Evolutionary conservation across 176 grass and related monocot genomes (phyloP).

Genomic region (Guadua angustifolia): DNA sequence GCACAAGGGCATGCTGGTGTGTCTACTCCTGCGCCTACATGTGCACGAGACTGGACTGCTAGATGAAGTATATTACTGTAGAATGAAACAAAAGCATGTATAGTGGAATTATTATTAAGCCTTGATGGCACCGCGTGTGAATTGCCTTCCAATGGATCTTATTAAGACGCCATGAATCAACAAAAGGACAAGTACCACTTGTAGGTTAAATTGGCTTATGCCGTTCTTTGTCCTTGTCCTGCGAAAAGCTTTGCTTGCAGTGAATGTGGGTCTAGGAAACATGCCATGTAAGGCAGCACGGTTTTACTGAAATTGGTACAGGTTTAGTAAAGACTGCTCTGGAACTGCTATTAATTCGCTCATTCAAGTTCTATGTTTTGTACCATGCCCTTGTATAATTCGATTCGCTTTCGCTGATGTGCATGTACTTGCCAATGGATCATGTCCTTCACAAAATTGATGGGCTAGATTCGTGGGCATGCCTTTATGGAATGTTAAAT

Average conservation of each 20-base stretch:
- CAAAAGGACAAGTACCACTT: background rate
- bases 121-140: background rate
- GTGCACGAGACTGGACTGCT: background rate
- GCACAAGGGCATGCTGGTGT: background rate
- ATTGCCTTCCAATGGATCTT: background rate
- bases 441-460: conserved; percentile 4
- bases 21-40: background rate
- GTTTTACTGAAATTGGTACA: conserved; percentile 5
- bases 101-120: background rate
- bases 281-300: background rate
- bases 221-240: background rate
- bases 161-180: background rate
- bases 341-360: background rate
- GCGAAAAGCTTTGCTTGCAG: background rate
- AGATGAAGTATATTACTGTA: background rate
- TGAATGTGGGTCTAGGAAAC: background rate
- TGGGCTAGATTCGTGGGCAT: background rate
- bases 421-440: background rate
- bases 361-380: background rate
- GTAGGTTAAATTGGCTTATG: background rate
- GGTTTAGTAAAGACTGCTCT: background rate
- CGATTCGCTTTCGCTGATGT: background rate
- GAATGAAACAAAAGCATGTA: background rate
- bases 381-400: background rate
- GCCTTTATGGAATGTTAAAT: background rate